These are phyloP conservation scores for Rehmannia glutinosa DNA, from an alignment of 257 asterid genomes.

Conservation along the genomic window DNA sequence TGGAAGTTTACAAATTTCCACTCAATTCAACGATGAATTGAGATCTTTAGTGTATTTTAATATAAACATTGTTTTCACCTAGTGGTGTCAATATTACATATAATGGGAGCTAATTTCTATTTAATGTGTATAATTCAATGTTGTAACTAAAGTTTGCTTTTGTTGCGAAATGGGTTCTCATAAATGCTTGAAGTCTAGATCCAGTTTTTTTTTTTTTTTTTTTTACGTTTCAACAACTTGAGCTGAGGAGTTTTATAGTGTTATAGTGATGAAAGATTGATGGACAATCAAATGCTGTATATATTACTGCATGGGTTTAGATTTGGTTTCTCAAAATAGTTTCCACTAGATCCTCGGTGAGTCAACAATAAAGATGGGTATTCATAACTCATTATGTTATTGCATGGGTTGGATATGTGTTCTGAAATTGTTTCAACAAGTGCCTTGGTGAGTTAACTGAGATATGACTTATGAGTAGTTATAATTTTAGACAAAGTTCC, in stretches of 20 bases:
- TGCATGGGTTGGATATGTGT: too few species aligned
- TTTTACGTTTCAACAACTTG: not conserved
- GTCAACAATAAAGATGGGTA: too few species aligned
- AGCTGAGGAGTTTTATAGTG: not conserved
- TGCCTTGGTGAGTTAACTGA: too few species aligned
- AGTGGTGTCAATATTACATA: not conserved
- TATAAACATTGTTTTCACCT: not conserved
- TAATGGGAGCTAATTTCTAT: not conserved
- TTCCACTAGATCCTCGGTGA: too few species aligned
- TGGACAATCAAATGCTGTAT: not conserved
- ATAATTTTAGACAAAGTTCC: too few species aligned
- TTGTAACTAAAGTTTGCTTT: not conserved
- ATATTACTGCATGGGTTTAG: not conserved
- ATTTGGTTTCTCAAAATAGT: not conserved
- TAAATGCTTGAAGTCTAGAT: not conserved
- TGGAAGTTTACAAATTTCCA: not conserved
- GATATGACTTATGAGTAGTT: too few species aligned
- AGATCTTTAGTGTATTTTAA: not conserved
- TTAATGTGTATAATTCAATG: not conserved
- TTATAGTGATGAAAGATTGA: not conserved
- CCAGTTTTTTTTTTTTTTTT: too few species aligned
- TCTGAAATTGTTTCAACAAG: too few species aligned
- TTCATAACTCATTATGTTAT: too few species aligned
- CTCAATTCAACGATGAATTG: not conserved
- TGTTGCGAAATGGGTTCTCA: not conserved